Evolutionary conservation across 768 basidiomycete genomes (phyloP).

Genomic region (Pleurotus eryngii): DNA sequence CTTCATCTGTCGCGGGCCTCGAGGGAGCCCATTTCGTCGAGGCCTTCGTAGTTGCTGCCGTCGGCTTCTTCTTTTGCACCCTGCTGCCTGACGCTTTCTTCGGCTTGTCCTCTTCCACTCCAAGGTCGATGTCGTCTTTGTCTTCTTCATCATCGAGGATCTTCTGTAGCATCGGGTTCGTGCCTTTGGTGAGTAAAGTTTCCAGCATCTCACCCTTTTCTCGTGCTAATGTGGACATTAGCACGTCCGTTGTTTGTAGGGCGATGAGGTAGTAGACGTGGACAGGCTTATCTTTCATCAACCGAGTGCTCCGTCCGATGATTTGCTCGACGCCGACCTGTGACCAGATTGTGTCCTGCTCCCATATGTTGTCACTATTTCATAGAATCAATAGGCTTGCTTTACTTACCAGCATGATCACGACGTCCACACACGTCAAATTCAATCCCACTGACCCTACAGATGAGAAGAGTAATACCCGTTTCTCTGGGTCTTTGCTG

Average conservation of each 20-base stretch:
- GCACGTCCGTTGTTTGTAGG: conserved; percentile 5
- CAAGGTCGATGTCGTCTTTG: neutral
- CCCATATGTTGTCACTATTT: no score
- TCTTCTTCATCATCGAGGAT: neutral
- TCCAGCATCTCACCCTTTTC: conserved; percentile 6
- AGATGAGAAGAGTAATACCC: conserved; percentile 2
- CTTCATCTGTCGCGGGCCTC: no score
- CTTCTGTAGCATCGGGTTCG: neutral
- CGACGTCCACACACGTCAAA: neutral
- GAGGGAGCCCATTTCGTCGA: no score
- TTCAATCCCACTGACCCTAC: conserved; percentile 5
- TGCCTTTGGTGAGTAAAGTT: neutral
- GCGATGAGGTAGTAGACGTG: conserved; percentile 8
- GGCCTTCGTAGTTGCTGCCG: no score
- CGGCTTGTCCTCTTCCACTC: no score
- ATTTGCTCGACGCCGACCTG: conserved; percentile 5
- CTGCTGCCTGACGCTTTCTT: no score
- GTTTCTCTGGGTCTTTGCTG: neutral
- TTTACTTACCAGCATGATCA: conserved; percentile 2
- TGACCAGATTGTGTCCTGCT: conserved; percentile 8
- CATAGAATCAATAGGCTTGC: no score
- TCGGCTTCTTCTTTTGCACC: no score
- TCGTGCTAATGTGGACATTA: neutral
- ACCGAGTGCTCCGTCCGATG: conserved; percentile 1
- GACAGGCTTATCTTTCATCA: conserved; percentile 6